Percentiles rank a stretch among this genome's conserved stretches.
phyloP scores from a whole-genome alignment of 768 basidiomycete genomes.

The Porpolomopsis calyptriformis region DNA sequence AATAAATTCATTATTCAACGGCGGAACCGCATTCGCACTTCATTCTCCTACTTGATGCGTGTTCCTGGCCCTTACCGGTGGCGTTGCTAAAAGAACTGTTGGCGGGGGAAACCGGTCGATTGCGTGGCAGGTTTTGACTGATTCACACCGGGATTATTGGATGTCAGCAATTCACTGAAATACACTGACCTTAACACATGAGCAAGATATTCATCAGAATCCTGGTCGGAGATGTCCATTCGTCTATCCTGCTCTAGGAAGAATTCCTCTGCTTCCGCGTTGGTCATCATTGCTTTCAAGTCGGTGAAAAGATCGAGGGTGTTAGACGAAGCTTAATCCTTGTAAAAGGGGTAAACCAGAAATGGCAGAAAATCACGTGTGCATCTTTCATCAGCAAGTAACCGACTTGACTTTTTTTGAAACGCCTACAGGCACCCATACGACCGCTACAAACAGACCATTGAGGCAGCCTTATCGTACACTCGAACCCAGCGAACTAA shows the following conservation, averaged over 20 bases:
- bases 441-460: too few relatives aligned
- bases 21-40: background rate
- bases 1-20: background rate
- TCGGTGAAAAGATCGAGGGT: background rate
- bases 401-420: too few relatives aligned
- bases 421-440: background rate
- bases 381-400: too few relatives aligned
- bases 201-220: slow-evolving; percentile 36
- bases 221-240: slow-evolving; percentile 46
- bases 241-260: slow-evolving; percentile 45
- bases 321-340: background rate
- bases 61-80: background rate
- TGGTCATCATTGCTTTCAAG: slow-evolving; percentile 5
- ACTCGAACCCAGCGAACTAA: background rate
- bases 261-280: slow-evolving; percentile 34
- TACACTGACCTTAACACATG: background rate
- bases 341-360: background rate
- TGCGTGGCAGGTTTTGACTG: background rate
- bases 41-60: background rate
- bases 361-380: background rate
- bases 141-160: too few relatives aligned
- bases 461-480: background rate
- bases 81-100: too few relatives aligned
- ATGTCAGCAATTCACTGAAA: too few relatives aligned
- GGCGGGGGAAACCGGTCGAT: background rate